Conservation (phyloP, 2,329 filamentous ascomycete genomes). For the Seiridium unicorne region DNA sequence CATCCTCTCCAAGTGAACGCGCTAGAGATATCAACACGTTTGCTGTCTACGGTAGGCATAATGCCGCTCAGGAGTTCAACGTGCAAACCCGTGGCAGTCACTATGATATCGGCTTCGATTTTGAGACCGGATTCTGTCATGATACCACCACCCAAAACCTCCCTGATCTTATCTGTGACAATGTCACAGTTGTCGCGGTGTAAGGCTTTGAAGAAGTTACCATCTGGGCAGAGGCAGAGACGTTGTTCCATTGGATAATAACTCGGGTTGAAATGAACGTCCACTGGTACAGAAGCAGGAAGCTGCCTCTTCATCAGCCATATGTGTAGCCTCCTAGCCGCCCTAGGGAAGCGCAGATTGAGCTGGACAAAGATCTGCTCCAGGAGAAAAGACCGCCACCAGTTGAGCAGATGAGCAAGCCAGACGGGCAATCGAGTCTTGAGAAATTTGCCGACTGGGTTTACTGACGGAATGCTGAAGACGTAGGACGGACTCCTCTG, state of each 20-base stretch:
- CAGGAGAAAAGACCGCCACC: slow-evolving; percentile 39
- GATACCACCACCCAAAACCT: slow-evolving; percentile 40
- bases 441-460: slow-evolving; percentile 30
- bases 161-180: slow-evolving; percentile 43
- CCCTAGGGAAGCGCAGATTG: slow-evolving; percentile 47
- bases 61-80: slow-evolving; percentile 54
- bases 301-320: slow-evolving; percentile 42
- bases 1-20: slow-evolving; percentile 56
- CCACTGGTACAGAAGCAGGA: slow-evolving; percentile 42
- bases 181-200: slow-evolving; percentile 38
- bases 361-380: slow-evolving; percentile 37
- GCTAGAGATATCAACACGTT: slow-evolving; percentile 36
- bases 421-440: slow-evolving; percentile 39
- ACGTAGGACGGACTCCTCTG: slow-evolving; percentile 67
- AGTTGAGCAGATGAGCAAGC: slow-evolving; percentile 41
- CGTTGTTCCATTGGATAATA: slow-evolving; percentile 66
- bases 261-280: slow-evolving; percentile 52
- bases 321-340: slow-evolving; percentile 42
- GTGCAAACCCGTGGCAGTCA: slow-evolving; percentile 63
- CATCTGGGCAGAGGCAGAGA: slow-evolving; percentile 54
- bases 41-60: slow-evolving; percentile 47
- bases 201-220: slow-evolving; percentile 42
- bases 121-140: slow-evolving; percentile 36
- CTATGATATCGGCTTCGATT: slow-evolving; percentile 57
- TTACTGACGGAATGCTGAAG: slow-evolving; percentile 42